Conservation (phyloP, 306 rosid genomes). For the Acacia crassicarpa region DNA sequence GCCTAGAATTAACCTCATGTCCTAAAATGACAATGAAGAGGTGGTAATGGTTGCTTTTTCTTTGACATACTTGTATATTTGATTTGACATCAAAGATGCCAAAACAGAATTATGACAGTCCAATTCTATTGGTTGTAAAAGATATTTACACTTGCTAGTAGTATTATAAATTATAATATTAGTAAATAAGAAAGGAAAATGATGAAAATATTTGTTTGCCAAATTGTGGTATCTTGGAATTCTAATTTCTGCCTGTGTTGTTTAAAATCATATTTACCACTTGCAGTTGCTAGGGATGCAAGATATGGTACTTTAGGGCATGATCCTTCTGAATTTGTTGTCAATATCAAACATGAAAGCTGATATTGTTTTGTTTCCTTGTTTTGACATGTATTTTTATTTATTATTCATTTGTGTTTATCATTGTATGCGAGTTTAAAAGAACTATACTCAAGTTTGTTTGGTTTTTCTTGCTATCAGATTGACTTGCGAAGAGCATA, state of each 20-base stretch:
- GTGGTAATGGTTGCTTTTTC: neutral
- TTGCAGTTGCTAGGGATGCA: constrained; percentile 28
- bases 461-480: constrained; percentile 22
- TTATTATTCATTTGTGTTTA: neutral
- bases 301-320: neutral
- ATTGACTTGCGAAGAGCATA: constrained; percentile 59
- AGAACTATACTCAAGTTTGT: neutral
- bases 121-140: constrained; percentile 1
- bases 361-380: neutral
- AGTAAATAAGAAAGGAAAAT: constrained; percentile 21
- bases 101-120: neutral
- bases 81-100: neutral
- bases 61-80: neutral
- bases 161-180: neutral
- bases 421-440: constrained; percentile 21
- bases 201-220: constrained; percentile 13
- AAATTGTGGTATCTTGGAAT: constrained; percentile 6
- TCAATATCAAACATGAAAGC: constrained; percentile 13
- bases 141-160: constrained; percentile 7
- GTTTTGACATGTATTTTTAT: neutral
- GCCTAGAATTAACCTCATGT: constrained; percentile 15
- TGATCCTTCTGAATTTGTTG: constrained; percentile 17
- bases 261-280: constrained; percentile 15
- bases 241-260: neutral
- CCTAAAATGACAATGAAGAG: constrained; percentile 19